phyloP scores from a whole-genome alignment of 805 yeast genomes.

The Nakazawaea sp. region DNA sequence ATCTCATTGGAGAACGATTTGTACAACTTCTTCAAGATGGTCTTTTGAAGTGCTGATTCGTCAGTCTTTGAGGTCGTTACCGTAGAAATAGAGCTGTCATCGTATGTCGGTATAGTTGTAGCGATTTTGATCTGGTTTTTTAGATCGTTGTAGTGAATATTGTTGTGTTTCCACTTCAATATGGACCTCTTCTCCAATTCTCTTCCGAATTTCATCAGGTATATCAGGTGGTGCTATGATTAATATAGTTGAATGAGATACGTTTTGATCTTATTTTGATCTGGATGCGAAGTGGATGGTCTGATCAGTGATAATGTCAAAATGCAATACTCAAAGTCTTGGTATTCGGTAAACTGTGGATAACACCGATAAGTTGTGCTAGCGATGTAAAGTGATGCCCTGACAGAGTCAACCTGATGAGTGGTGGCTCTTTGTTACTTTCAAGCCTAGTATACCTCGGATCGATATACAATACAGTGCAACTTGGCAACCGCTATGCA shows the following conservation, averaged over 20 bases:
- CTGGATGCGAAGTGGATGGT: background rate
- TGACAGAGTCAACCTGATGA: too few relatives aligned
- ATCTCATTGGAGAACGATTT: constrained; percentile 49
- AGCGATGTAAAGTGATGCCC: too few relatives aligned
- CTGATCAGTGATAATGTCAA: too few relatives aligned
- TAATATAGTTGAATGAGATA: background rate
- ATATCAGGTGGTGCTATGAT: background rate
- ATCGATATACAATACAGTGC: too few relatives aligned
- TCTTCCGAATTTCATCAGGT: constrained; percentile 76
- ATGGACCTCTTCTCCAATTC: constrained; percentile 70
- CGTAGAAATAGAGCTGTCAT: constrained; percentile 1
- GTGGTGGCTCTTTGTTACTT: too few relatives aligned
- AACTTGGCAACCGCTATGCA: too few relatives aligned
- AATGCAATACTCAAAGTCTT: too few relatives aligned
- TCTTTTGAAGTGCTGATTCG: constrained; percentile 12
- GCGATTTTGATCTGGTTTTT: constrained; percentile 58
- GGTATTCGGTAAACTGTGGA: too few relatives aligned
- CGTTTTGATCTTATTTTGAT: background rate
- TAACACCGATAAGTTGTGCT: too few relatives aligned
- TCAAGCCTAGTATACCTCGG: too few relatives aligned
- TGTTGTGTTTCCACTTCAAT: constrained; percentile 83
- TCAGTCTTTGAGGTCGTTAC: background rate
- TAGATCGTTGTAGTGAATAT: constrained; percentile 75
- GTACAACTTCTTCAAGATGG: constrained; percentile 26
- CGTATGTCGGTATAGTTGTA: constrained; percentile 27